Evolutionary conservation across 495 filamentous ascomycete genomes (phyloP), one percentile per base, ranked within the genome.

Genomic region (Penicillium tannophilum): DNA sequence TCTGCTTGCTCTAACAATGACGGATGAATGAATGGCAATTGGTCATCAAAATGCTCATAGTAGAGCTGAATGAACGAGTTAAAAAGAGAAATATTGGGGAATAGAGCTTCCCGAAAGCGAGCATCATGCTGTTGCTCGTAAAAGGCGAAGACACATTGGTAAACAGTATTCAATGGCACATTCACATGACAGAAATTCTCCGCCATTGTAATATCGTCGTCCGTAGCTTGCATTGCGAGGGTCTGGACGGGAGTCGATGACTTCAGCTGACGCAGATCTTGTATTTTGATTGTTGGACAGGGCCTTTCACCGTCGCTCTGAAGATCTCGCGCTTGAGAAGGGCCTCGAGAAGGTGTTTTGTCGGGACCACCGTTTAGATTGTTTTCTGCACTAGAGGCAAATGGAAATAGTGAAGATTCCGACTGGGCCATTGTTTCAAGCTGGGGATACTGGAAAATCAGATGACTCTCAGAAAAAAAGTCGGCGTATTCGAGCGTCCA

Each of bases 21-120:
- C 4, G 20, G 44, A 12, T 46, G 44, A 46, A 46, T 26, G 19
- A 46, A 46, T 3, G 44, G 24, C 20, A 46, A 12, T 12, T 46
- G 44, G 11, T 24, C 20, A 24, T 46, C 44, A 26, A 46, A 46
- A 46, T 46, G 11, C 44, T 46, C 44, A 46, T 24, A 46, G 12
- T 46, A 46, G 5, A 46, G 44, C n/a, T 46, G 44, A 4, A 46
- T 46, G 24, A 46, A 46, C 10, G 44, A 46, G n/a, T 46, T 26
- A 2, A 46, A 46, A 46, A 46, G 9, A 10, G 44, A 26, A 11
- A 14, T 2, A 0, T 10, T 11, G 3, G 44, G 44, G 12, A 46
- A 46, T 11, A 20, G 44, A 26, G 24, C 10, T 24, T 23, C 20
- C 20, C 9, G 12, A 26, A 46, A 46, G 1, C 44, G 44, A 46